phyloP scores from a whole-genome alignment of 1,139 yeast species.

The Saccharomyces hybrid region DNA sequence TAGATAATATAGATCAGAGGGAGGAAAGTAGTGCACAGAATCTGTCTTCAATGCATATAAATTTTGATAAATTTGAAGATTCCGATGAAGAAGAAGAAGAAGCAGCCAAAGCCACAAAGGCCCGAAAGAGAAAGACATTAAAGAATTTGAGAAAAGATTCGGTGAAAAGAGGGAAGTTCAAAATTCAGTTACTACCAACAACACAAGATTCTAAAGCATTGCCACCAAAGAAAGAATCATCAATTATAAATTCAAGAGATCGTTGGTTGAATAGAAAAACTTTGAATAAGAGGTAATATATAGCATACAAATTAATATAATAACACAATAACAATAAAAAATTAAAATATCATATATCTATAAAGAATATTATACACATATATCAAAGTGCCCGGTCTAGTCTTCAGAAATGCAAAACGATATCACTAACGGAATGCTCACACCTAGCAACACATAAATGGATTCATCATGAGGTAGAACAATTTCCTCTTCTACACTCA shows the following conservation, averaged over 20 bases:
- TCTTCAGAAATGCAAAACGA: slow-evolving; percentile 21
- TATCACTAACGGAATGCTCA: slow-evolving; percentile 23
- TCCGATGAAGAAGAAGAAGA: slow-evolving; percentile 16
- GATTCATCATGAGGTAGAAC: slow-evolving; percentile 15
- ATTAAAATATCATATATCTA: slow-evolving; percentile 2
- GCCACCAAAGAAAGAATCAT: slow-evolving; percentile 41
- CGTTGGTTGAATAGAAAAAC: slow-evolving; percentile 58
- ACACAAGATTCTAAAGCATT: slow-evolving; percentile 11
- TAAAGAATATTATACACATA: background rate
- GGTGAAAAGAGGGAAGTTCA: slow-evolving; percentile 50
- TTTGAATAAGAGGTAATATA: slow-evolving; percentile 28
- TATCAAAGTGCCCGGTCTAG: background rate
- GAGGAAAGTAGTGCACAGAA: slow-evolving; percentile 9
- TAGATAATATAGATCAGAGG: slow-evolving; percentile 19
- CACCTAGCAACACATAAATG: slow-evolving; percentile 23
- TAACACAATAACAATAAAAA: background rate
- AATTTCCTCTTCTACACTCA: background rate
- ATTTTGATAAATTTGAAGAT: slow-evolving; percentile 27
- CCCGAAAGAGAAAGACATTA: slow-evolving; percentile 39
- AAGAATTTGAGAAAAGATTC: slow-evolving; percentile 37
- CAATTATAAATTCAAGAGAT: slow-evolving; percentile 40
- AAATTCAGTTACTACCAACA: slow-evolving; percentile 33
- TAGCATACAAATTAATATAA: background rate
- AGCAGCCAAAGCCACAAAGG: slow-evolving; percentile 29
- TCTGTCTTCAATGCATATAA: slow-evolving; percentile 17